phyloP scores from a whole-genome alignment of 805 yeast species.

The Myxozyma melibiosi region DNA sequence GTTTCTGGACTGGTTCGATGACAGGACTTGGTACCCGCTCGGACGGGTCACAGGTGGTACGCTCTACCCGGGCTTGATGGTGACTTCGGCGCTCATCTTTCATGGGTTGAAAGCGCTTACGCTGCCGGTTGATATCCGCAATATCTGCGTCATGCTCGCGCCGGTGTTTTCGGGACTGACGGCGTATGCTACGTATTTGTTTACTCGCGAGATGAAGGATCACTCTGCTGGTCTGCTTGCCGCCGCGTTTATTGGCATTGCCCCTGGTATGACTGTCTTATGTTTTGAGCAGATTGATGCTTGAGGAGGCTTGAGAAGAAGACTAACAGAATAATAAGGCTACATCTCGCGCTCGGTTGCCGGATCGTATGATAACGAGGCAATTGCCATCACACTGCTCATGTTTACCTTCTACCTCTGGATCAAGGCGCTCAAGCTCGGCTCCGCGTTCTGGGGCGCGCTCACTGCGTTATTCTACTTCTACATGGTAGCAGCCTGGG shows the following conservation, averaged over 20 bases:
- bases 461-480: slow-evolving; percentile 87
- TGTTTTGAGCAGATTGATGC: too few relatives aligned
- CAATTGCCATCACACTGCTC: slow-evolving; percentile 92
- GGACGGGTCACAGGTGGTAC: slow-evolving; percentile 99
- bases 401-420: slow-evolving; percentile 95
- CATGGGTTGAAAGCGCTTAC: slow-evolving; percentile 64
- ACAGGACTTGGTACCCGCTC: slow-evolving; percentile 97
- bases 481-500: slow-evolving; percentile 99
- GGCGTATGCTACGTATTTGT: slow-evolving; percentile 82
- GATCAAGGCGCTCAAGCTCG: slow-evolving; percentile 91
- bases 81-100: slow-evolving; percentile 91
- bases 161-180: slow-evolving; percentile 96
- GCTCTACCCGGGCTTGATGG: slow-evolving; percentile 96
- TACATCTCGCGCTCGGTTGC: slow-evolving; percentile 98
- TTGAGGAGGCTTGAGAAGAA: too few relatives aligned
- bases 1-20: slow-evolving; percentile 97
- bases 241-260: slow-evolving; percentile 94
- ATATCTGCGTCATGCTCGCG: slow-evolving; percentile 92
- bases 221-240: slow-evolving; percentile 86
- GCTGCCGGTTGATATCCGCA: slow-evolving; percentile 90
- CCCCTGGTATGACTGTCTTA: slow-evolving; percentile 66
- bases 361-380: slow-evolving; percentile 98
- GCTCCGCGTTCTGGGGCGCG: slow-evolving; percentile 82
- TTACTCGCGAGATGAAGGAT: slow-evolving; percentile 89
- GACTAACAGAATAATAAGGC: too few relatives aligned